These are phyloP conservation scores for Cyanidiococcus yangmingshanensis DNA, from an alignment of 23 red algal genomes.

Conservation along the genomic window DNA sequence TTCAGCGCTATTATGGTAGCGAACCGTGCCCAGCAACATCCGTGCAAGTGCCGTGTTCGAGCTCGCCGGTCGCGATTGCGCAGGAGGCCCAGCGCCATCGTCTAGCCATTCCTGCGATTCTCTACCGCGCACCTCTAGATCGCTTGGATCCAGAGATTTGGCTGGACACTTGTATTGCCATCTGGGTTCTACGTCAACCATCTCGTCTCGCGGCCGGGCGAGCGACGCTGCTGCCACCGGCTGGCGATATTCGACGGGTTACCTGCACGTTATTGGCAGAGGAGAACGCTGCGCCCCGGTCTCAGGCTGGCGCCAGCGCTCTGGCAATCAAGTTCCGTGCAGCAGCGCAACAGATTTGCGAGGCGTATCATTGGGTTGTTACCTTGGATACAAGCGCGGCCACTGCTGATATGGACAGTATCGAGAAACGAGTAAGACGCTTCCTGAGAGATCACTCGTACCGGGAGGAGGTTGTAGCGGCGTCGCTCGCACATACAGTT, in stretches of 20 bases:
- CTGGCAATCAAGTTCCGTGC: neutral
- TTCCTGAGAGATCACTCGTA: neutral
- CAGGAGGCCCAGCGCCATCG: neutral
- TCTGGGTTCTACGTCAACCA: neutral
- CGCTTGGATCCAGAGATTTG: neutral
- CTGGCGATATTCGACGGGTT: neutral
- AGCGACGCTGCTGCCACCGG: neutral
- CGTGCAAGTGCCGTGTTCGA: neutral
- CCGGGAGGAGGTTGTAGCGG: neutral
- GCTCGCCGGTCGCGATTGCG: neutral
- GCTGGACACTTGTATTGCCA: neutral
- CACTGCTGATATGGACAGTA: neutral
- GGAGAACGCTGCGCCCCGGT: neutral
- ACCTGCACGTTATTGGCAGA: neutral
- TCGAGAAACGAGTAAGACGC: neutral
- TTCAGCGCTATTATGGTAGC: constrained; percentile 7
- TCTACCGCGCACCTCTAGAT: neutral
- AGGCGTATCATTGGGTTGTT: neutral
- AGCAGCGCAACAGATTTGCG: neutral
- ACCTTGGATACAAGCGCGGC: neutral
- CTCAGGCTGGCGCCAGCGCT: neutral
- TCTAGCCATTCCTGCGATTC: neutral
- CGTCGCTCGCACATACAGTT: neutral
- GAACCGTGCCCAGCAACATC: neutral
- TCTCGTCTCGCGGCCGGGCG: neutral